Conservation (phyloP, 108 stramenopile genomes). For the Nitzschia palea region DNA sequence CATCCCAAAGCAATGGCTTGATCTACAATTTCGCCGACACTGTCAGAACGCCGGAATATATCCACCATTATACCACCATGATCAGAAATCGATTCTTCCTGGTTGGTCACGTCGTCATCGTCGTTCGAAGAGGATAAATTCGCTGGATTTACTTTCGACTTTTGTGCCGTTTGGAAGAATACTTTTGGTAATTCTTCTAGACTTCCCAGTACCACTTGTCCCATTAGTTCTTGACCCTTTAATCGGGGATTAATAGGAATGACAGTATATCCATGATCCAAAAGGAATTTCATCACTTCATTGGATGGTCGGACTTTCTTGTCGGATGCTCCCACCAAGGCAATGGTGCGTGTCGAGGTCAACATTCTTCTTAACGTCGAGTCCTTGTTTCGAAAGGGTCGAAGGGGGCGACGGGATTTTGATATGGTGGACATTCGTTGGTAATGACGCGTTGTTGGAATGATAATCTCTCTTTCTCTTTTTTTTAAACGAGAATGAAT, state of each 20-base stretch:
- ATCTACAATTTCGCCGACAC: conserved; percentile 63
- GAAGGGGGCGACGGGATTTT: no score
- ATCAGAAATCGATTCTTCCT: not conserved
- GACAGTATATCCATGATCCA: conserved; percentile 57
- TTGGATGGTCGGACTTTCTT: conserved; percentile 67
- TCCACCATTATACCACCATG: conserved; percentile 53
- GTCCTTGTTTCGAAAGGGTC: conserved; percentile 63
- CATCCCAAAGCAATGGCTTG: conserved; percentile 64
- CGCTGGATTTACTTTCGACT: not conserved
- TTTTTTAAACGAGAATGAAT: no score
- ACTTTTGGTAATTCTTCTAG: not conserved
- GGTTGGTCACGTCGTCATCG: not conserved
- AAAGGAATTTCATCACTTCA: conserved; percentile 63
- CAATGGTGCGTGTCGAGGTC: conserved; percentile 60
- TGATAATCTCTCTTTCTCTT: no score
- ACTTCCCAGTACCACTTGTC: not conserved
- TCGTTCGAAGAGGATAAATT: not conserved
- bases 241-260: conserved; percentile 69
- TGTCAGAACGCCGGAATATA: conserved; percentile 57
- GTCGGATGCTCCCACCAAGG: conserved; percentile 68
- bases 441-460: no score
- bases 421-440: no score
- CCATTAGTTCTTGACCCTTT: not conserved
- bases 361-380: conserved; percentile 58
- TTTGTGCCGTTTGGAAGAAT: not conserved